Percentiles rank a stretch among this genome's conserved stretches.
These are phyloP conservation scores for Aegilops longissima DNA, from an alignment of 176 grass and related monocot genomes.

Conservation along the genomic window DNA sequence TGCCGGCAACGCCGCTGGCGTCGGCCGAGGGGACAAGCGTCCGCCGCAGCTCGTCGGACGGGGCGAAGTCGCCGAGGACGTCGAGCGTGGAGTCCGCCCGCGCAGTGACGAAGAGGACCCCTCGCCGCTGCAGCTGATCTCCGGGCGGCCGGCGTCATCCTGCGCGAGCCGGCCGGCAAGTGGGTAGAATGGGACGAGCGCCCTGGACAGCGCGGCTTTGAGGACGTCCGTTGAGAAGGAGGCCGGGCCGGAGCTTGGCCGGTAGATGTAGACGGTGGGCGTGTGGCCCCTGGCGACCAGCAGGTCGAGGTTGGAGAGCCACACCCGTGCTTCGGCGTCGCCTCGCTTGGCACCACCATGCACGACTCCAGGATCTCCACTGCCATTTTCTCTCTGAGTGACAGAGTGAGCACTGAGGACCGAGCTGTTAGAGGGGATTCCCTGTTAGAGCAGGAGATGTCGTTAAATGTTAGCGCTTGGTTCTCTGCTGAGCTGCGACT, in stretches of 20 bases:
- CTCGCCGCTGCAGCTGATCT: conserved; percentile 64
- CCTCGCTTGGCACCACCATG: conserved; percentile 1
- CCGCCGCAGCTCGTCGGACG: conserved; percentile 38
- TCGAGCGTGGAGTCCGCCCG: conserved; percentile 10
- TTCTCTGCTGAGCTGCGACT: no score
- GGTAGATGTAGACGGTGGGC: conserved; percentile 60
- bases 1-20: not conserved
- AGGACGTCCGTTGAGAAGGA: conserved; percentile 42
- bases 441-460: no score
- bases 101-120: conserved; percentile 50
- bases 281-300: conserved; percentile 45
- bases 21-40: conserved; percentile 44
- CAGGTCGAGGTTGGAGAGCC: conserved; percentile 69
- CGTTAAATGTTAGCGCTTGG: no score
- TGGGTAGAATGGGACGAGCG: conserved; percentile 61
- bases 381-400: not conserved
- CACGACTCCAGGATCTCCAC: not conserved
- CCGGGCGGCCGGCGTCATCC: conserved; percentile 36
- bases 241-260: not conserved
- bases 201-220: conserved; percentile 47
- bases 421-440: no score
- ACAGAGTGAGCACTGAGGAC: not conserved
- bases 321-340: conserved; percentile 29
- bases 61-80: conserved; percentile 33
- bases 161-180: conserved; percentile 54